phyloP scores from a whole-genome alignment of 106 monocot genomes.

The Dendrobium catenatum region DNA sequence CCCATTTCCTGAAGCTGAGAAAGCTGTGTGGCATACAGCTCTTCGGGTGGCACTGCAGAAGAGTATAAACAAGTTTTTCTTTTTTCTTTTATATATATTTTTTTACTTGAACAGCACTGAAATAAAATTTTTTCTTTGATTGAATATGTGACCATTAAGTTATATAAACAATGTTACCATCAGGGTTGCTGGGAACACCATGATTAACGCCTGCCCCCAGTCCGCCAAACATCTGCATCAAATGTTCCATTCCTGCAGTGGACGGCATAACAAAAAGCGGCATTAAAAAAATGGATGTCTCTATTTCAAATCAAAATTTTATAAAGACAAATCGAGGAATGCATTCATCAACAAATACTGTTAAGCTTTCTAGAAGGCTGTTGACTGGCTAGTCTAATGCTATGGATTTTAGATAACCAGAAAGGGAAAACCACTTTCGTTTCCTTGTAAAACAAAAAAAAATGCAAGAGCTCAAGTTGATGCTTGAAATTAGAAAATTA shows the following conservation, averaged over 20 bases:
- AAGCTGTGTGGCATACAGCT: constrained; percentile 81
- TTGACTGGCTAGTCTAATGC: not conserved
- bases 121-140: not conserved
- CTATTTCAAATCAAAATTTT: not conserved
- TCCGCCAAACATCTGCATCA: constrained; percentile 79
- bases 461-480: not conserved
- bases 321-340: not conserved
- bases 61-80: not conserved
- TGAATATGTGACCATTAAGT: not conserved
- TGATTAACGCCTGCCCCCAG: constrained; percentile 50
- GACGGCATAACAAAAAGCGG: not conserved
- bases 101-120: too few species aligned
- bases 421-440: not conserved
- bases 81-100: not conserved
- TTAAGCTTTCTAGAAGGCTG: too few species aligned
- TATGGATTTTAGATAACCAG: not conserved
- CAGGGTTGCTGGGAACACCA: constrained; percentile 25
- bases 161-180: constrained; percentile 25
- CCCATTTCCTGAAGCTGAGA: constrained; percentile 97
- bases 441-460: not conserved
- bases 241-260: constrained; percentile 32
- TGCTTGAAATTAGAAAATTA: not conserved
- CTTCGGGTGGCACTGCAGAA: constrained; percentile 80
- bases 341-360: not conserved
- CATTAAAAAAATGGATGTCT: not conserved